phyloP scores from a whole-genome alignment of 2,329 filamentous ascomycete genomes.

The Aspergillus ustus region DNA sequence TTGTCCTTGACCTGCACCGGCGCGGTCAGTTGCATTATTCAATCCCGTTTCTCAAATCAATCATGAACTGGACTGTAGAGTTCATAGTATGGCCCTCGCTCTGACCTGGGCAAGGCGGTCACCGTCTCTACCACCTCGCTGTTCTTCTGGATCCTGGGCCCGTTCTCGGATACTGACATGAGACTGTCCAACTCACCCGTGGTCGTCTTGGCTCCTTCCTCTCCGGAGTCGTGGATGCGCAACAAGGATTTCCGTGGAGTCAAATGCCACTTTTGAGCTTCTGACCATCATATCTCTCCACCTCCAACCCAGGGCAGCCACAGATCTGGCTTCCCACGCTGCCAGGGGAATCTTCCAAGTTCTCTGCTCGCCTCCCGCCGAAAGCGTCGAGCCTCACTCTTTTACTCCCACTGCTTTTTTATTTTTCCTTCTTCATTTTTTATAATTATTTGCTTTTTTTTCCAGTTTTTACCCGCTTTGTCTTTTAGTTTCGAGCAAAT shows the following conservation, averaged over 20 bases:
- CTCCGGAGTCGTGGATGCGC: neutral
- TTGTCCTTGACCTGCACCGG: neutral
- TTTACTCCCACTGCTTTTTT: neutral
- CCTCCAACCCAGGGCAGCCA: slow-evolving; percentile 3
- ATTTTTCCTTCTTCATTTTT: neutral
- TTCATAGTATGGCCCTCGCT: neutral
- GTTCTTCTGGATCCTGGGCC: neutral
- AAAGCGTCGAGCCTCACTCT: slow-evolving; percentile 11
- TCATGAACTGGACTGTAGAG: neutral
- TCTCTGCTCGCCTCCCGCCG: neutral
- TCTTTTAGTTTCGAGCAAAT: neutral
- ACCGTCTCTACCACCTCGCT: neutral
- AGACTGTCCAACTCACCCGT: slow-evolving; percentile 6
- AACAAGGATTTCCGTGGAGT: neutral
- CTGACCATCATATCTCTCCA: neutral
- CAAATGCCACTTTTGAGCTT: neutral
- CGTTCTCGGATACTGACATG: slow-evolving; percentile 17
- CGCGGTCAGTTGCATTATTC: neutral
- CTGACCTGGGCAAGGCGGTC: neutral
- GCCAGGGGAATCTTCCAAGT: neutral
- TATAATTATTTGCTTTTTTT: slow-evolving; percentile 12
- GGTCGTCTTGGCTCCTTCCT: neutral
- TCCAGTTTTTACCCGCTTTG: slow-evolving; percentile 6
- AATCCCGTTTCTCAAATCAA: neutral
- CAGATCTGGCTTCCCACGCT: slow-evolving; percentile 9